Conservation (phyloP, 176 grass and related monocot genomes). For the Lolium rigidum region DNA sequence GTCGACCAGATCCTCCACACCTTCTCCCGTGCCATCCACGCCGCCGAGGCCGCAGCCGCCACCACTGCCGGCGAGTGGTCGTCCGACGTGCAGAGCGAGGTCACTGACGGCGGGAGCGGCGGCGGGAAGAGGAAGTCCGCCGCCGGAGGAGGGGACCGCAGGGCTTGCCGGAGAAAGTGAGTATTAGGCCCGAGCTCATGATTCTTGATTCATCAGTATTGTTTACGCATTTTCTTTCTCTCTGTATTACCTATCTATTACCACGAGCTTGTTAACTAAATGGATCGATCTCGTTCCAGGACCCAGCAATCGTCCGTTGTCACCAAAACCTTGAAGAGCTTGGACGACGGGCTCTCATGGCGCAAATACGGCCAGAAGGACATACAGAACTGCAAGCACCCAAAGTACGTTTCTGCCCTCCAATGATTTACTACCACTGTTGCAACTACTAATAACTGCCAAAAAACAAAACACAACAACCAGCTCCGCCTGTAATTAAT, state of each 20-base stretch:
- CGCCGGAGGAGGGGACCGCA: slow-evolving; percentile 23
- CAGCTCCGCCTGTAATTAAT: neutral
- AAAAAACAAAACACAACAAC: neutral
- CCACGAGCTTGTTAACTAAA: neutral
- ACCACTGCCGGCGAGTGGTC: neutral
- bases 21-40: slow-evolving; percentile 51
- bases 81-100: slow-evolving; percentile 48
- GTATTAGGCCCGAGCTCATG: neutral
- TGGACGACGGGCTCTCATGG: slow-evolving; percentile 77
- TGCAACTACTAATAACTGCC: neutral
- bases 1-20: slow-evolving; percentile 57
- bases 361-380: slow-evolving; percentile 92
- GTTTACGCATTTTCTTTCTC: neutral
- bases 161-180: slow-evolving; percentile 58
- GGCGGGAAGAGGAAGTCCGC: slow-evolving; percentile 60
- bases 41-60: slow-evolving; percentile 15
- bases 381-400: slow-evolving; percentile 70
- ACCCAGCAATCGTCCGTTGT: slow-evolving; percentile 14
- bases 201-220: neutral
- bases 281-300: slow-evolving; percentile 27
- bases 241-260: no score
- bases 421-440: neutral
- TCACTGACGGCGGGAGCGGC: slow-evolving; percentile 39
- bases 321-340: slow-evolving; percentile 11
- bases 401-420: slow-evolving; percentile 57